A percentile compares a stretch with the other conserved stretches of the same genome.
Evolutionary conservation across 1,284 basidiomycete species (phyloP).

Genomic region (Kwoniella shivajii): DNA sequence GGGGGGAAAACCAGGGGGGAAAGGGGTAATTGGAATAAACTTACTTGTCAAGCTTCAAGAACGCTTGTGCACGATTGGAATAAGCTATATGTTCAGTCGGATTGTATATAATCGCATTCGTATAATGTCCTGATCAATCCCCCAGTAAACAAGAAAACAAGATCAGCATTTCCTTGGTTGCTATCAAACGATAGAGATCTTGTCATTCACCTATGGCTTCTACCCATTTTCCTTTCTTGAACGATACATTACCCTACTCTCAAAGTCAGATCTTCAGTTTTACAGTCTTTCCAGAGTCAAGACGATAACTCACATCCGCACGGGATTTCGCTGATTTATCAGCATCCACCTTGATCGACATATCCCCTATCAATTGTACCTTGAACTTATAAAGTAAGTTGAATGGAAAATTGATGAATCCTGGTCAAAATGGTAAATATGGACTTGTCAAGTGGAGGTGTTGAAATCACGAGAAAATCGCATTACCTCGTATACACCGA

Average conservation of each 20-base stretch:
- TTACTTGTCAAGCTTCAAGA: constrained; percentile 52
- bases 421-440: not conserved
- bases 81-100: constrained; percentile 40
- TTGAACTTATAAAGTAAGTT: not conserved
- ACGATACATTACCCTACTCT: constrained; percentile 48
- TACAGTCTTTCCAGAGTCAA: not conserved
- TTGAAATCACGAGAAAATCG: not conserved
- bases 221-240: constrained; percentile 51
- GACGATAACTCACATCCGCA: constrained; percentile 14
- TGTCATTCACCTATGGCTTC: constrained; percentile 45
- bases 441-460: constrained; percentile 11
- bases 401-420: not conserved
- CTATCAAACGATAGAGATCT: not conserved
- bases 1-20: too few species aligned
- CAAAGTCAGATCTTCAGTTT: not conserved
- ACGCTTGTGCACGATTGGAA: constrained; percentile 51
- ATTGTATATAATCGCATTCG: constrained; percentile 40
- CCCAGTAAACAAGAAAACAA: not conserved
- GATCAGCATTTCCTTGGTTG: not conserved
- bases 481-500: too few species aligned
- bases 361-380: not conserved
- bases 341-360: constrained; percentile 22
- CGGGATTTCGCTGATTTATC: constrained; percentile 18
- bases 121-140: constrained; percentile 40
- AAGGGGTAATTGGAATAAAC: too few species aligned